Evolutionary conservation across 1,284 basidiomycete genomes (phyloP), one percentile per base, ranked within the genome.

Genomic region (Tetrapyrgos nigripes): DNA sequence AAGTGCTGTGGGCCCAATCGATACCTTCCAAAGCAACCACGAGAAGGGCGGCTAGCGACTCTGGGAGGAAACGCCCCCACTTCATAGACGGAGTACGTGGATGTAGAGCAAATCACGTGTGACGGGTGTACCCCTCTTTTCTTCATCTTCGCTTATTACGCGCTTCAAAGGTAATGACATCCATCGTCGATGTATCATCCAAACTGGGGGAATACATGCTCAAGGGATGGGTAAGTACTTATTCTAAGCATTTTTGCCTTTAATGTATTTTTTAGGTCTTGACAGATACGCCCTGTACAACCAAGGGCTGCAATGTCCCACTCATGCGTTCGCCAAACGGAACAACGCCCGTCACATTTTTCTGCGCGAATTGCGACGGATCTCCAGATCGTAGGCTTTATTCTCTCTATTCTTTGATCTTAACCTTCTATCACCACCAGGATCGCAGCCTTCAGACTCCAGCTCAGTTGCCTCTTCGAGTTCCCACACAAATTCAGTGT

Each of bases 121-220:
- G 27, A n/a, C 24, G 9, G 52, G 4, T 28, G 52, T 66, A 66
- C 58, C 60, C n/a, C n/a, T n/a, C n/a, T n/a, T n/a, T n/a, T n/a
- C n/a, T n/a, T n/a, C n/a, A n/a, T n/a, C n/a, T n/a, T n/a, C n/a
- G n/a, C 48, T n/a, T 28, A 35, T 46, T 50, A 28, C 44, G 21
- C 45, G 50, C 47, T 48, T 46, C 33, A 50, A 33, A 58, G 53
- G 64, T 59, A 23, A 87, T 89, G 85, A 76, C 77, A 51, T 52
- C 56, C n/a, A 72, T 85, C 43, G 68, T 77, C 45, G 82, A 88
- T 66, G 80, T 88, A 10, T 84, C 89, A 24, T 76, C 75, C 58
- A 81, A 76, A 49, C 77, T 92, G 17, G 88, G 88, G 5, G 83
- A 88, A 64, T 89, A 85, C 61, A 86, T 93, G 83, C 77, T 92